phyloP scores from a whole-genome alignment of 139 green algal genomes.

The Chlamydomonas schloesseri region DNA sequence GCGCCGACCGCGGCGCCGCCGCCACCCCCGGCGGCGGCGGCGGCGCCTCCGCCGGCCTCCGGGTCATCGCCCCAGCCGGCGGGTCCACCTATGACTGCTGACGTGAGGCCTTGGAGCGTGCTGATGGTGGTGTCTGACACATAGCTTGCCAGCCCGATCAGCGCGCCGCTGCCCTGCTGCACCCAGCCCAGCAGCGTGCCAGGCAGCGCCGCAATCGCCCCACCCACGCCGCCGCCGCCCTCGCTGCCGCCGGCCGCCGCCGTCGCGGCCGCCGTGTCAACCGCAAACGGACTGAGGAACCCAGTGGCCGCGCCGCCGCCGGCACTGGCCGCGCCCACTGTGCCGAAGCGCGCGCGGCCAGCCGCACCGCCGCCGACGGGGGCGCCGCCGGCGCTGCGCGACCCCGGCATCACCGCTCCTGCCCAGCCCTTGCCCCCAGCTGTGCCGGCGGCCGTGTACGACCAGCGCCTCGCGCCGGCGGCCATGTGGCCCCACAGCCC shows the following conservation, averaged over 20 bases:
- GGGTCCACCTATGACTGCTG: neutral
- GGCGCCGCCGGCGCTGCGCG: neutral
- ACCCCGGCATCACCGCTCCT: neutral
- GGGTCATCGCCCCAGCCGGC: neutral
- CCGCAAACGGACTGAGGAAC: conserved; percentile 15
- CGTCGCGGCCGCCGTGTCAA: neutral
- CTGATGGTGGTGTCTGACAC: conserved; percentile 10
- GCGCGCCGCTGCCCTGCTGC: neutral
- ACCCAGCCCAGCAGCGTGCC: conserved; percentile 13
- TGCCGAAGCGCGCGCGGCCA: neutral
- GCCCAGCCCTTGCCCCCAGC: neutral
- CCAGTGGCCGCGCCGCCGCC: neutral
- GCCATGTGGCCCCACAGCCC: too few relatives aligned
- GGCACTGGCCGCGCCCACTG: neutral
- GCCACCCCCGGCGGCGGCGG: neutral
- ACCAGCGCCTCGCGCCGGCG: too few relatives aligned
- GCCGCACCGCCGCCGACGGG: neutral
- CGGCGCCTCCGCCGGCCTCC: neutral
- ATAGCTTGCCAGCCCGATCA: neutral
- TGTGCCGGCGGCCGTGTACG: too few relatives aligned
- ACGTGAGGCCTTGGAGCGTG: neutral
- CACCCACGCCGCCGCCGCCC: neutral
- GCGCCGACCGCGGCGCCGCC: too few relatives aligned
- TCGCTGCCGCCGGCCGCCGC: neutral
- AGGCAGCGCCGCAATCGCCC: neutral